Evolutionary conservation across 208 protist genomes (phyloP).

Genomic region (Crithidia bombi): DNA sequence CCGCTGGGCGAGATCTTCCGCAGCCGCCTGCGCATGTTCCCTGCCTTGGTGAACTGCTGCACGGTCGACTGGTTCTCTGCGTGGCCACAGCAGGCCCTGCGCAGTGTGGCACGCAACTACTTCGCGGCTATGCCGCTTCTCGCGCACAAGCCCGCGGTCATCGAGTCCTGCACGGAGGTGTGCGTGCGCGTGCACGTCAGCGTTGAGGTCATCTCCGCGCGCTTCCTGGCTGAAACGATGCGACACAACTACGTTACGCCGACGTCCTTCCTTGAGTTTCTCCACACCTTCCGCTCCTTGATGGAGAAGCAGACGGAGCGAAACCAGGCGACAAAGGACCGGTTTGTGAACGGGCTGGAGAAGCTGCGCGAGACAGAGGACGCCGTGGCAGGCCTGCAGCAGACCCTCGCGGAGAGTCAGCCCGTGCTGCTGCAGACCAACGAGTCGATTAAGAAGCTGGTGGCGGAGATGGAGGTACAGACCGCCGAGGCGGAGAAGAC

Average conservation of each 20-base stretch:
- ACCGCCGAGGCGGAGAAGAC: constrained; percentile 94
- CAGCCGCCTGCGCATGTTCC: constrained; percentile 97
- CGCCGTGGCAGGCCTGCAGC: constrained; percentile 93
- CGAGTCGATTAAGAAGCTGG: constrained; percentile 94
- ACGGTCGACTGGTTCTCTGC: constrained; percentile 99
- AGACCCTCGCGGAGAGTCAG: constrained; percentile 94
- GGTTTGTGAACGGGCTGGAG: constrained; percentile 94
- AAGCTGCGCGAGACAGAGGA: constrained; percentile 95
- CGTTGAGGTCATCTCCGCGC: constrained; percentile 88
- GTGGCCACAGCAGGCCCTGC: constrained; percentile 96
- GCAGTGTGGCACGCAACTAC: constrained; percentile 92
- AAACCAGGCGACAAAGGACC: constrained; percentile 78
- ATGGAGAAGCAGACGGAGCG: constrained; percentile 84
- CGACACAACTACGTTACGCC: constrained; percentile 99
- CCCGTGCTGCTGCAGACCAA: constrained; percentile 95
- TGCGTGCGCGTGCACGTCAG: constrained; percentile 95
- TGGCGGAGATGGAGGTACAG: constrained; percentile 94
- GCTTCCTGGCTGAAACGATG: constrained; percentile 92
- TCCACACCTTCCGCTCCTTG: constrained; percentile 91
- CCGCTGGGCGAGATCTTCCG: constrained; percentile 96
- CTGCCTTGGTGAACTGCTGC: constrained; percentile 98
- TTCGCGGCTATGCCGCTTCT: constrained; percentile 65
- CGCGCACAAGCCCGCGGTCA: constrained; percentile 36
- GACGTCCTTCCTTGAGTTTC: constrained; percentile 98
- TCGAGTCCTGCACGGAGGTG: constrained; percentile 84